Evolutionary conservation across 441 rosid genomes (phyloP).

Genomic region (Omphalea diandra): DNA sequence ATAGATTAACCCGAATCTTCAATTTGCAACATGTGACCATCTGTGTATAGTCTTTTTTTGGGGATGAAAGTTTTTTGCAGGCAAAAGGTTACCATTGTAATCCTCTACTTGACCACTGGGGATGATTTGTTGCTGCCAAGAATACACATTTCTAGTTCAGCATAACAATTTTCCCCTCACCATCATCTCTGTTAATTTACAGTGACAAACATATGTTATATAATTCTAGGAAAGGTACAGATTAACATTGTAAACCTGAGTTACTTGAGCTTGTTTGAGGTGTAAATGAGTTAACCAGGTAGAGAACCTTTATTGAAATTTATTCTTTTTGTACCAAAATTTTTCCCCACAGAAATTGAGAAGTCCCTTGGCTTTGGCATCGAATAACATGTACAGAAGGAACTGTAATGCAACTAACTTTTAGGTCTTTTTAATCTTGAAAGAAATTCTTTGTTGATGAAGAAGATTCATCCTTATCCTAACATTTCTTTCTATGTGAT

Average conservation of each 20-base stretch:
- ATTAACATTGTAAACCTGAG: conserved; percentile 21
- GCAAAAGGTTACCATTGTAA: conserved; percentile 5
- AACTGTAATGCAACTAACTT: conserved; percentile 22
- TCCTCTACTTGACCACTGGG: conserved; percentile 6
- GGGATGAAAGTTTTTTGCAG: conserved; percentile 24
- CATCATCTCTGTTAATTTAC: conserved; percentile 25
- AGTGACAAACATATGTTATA: conserved; percentile 17
- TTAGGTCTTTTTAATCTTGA: conserved; percentile 8
- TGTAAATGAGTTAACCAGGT: conserved; percentile 41
- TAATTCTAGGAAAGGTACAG: conserved; percentile 27
- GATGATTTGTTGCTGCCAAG: conserved; percentile 12
- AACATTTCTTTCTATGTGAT: neutral
- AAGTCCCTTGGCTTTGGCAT: conserved; percentile 20
- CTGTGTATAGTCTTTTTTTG: conserved; percentile 21
- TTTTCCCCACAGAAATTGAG: conserved; percentile 24
- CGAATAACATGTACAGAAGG: conserved; percentile 35
- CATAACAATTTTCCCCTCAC: conserved; percentile 6
- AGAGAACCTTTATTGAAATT: conserved; percentile 20
- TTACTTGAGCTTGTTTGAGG: conserved; percentile 22
- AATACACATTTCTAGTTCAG: conserved; percentile 1
- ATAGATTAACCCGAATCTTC: conserved; percentile 17
- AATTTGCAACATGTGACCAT: conserved; percentile 17
- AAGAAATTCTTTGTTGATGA: conserved; percentile 1
- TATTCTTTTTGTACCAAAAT: conserved; percentile 34
- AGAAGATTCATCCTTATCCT: neutral